Percentiles rank a stretch among this genome's conserved stretches.
phyloP scores from a whole-genome alignment of 2,329 filamentous ascomycete genomes.

The Lecanicillium sp. region DNA sequence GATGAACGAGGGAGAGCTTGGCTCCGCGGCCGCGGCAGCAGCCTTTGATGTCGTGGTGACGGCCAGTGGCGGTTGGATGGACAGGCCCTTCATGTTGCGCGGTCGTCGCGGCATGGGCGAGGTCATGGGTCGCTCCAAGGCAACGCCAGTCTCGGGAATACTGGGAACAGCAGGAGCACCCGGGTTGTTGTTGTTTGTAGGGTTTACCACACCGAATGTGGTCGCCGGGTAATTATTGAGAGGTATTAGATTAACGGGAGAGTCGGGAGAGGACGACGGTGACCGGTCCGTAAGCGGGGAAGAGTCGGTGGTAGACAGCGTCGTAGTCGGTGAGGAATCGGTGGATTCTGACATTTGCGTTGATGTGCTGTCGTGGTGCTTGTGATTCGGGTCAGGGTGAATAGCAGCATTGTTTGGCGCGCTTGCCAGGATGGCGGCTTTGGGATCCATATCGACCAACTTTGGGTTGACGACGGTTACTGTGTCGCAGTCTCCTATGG shows the following conservation, averaged over 20 bases:
- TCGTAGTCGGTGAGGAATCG: slow-evolving; percentile 92
- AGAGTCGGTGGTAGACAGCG: slow-evolving; percentile 85
- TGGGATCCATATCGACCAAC: slow-evolving; percentile 39
- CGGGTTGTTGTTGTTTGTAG: slow-evolving; percentile 27
- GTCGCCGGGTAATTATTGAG: slow-evolving; percentile 61
- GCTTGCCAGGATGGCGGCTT: slow-evolving; percentile 29
- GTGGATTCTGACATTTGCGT: slow-evolving; percentile 75
- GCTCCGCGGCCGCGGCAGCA: slow-evolving; percentile 50
- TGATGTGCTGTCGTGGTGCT: slow-evolving; percentile 70
- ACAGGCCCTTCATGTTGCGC: slow-evolving; percentile 80
- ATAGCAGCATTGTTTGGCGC: slow-evolving; percentile 29
- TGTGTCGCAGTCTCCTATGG: slow-evolving; percentile 43
- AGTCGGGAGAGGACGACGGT: slow-evolving; percentile 87
- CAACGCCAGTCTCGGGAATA: slow-evolving; percentile 30
- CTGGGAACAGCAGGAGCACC: slow-evolving; percentile 28
- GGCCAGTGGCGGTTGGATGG: slow-evolving; percentile 58
- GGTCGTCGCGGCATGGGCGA: slow-evolving; percentile 62
- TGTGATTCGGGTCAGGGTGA: slow-evolving; percentile 47
- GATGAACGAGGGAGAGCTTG: slow-evolving; percentile 69
- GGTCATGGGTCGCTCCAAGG: slow-evolving; percentile 53
- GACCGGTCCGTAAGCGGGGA: slow-evolving; percentile 85
- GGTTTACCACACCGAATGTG: slow-evolving; percentile 35
- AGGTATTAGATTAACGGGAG: slow-evolving; percentile 67
- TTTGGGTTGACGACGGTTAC: slow-evolving; percentile 48
- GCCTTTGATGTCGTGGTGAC: slow-evolving; percentile 37